Conservation (phyloP, 2,329 filamentous ascomycete genomes). For the Cladorrhinum sp. region DNA sequence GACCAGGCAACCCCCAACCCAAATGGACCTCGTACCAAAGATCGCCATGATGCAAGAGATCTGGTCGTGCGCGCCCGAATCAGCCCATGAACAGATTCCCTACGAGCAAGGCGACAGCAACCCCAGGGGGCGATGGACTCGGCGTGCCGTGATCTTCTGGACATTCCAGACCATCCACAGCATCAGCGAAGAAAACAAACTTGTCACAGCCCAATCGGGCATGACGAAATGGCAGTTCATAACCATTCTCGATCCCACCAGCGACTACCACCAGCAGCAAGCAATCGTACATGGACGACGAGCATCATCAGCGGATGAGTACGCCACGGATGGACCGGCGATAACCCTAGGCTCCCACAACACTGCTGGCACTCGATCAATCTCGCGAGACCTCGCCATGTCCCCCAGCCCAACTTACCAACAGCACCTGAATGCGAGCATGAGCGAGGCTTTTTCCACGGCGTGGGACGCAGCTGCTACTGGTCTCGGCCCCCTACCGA, state of each 20-base stretch:
- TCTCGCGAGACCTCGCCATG: slow-evolving; percentile 46
- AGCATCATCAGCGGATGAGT: slow-evolving; percentile 10
- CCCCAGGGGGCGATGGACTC: slow-evolving; percentile 44
- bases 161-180: slow-evolving; percentile 55
- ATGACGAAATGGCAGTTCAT: slow-evolving; percentile 60
- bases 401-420: slow-evolving; percentile 50
- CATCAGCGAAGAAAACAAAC: slow-evolving; percentile 30
- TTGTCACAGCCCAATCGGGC: slow-evolving; percentile 49
- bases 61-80: slow-evolving; percentile 51
- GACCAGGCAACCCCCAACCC: slow-evolving; percentile 36
- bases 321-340: neutral
- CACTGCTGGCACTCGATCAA: no score
- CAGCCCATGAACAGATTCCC: slow-evolving; percentile 23
- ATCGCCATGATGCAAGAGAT: slow-evolving; percentile 68
- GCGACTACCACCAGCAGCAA: slow-evolving; percentile 54
- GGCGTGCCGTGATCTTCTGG: slow-evolving; percentile 62
- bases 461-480: slow-evolving; percentile 42
- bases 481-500: slow-evolving; percentile 17
- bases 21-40: slow-evolving; percentile 56
- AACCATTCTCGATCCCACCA: slow-evolving; percentile 57
- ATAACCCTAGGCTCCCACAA: neutral
- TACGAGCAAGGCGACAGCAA: slow-evolving; percentile 5
- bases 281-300: slow-evolving; percentile 35
- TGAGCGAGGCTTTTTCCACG: slow-evolving; percentile 56
- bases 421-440: slow-evolving; percentile 52